Evolutionary conservation across 106 monocot species (phyloP), one percentile per base, ranked within the genome.

Genomic region (Narthecium ossifragum): DNA sequence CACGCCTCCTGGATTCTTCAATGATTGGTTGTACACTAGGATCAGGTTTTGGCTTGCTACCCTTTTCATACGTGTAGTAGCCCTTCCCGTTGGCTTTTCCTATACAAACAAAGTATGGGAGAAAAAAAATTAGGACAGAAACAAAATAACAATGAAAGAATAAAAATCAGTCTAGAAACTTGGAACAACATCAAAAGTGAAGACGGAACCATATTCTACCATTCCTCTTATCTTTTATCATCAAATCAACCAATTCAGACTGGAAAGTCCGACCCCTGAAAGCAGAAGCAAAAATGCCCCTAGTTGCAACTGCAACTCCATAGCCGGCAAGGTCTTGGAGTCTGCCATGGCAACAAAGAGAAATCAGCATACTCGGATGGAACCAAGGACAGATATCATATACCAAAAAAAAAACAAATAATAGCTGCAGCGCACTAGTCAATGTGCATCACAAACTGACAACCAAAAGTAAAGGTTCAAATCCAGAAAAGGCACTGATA

Each of bases 1-100:
- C 46, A 8, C 64, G 78, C 57, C 68, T 86, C 76, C 61, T 67
- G 29, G 75, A 96, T 68, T 96, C 84, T 21, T 90, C 75, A 50
- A 96, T 78, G 22, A 96, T 51, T 2, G 71, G 25, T 41, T 81
- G 76, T 5, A 96, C 70, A 51, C 64, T 81, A 47, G 76, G 75
- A 71, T 96, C 86, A 49, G 96, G 96, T 66, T 73, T 86, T 54
- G 96, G 96, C 64, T 84, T 96, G 70, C 75, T 78, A 31, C 96
- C 96, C 60, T 74, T 84, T 51, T 90, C 83, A 86, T 84, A 86
- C 26, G 81, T 73, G 61, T 96, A 96, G 65, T 73, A 96, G 7
- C 96, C 86, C 70, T 86, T 90, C 17, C 96, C 90, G 66, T 96
- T 96, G 46, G 24, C 59, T 69, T 96, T 90, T 9, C 96, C 96